These are phyloP conservation scores for Amphirosellinia nigrospora DNA, from an alignment of 495 filamentous ascomycete species.

Conservation along the genomic window DNA sequence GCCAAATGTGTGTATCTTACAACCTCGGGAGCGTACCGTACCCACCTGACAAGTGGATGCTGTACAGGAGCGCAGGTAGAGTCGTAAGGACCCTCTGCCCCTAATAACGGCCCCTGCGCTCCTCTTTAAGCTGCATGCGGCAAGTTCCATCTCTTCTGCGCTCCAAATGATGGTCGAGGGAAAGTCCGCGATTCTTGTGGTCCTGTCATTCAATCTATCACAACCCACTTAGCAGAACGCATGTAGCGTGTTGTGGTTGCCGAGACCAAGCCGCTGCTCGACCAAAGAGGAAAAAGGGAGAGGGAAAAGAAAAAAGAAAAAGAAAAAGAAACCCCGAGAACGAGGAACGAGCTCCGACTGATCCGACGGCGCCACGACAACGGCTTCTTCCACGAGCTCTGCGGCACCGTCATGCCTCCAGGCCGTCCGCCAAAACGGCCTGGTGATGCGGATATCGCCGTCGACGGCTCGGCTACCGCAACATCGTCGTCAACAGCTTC, in stretches of 20 bases:
- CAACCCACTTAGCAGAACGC: background rate
- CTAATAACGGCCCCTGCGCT: slow-evolving; percentile 8
- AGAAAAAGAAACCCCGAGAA: background rate
- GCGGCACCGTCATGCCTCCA: slow-evolving; percentile 44
- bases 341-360: slow-evolving; percentile 1
- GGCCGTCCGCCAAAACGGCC: slow-evolving; percentile 49
- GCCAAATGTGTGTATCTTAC: background rate
- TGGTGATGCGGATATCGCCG: slow-evolving; percentile 43
- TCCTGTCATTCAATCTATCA: background rate
- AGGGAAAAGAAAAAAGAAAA: background rate
- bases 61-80: background rate
- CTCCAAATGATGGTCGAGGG: background rate
- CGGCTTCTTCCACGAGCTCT: slow-evolving; percentile 25
- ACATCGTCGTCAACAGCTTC: slow-evolving; percentile 32
- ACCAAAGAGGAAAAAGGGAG: background rate
- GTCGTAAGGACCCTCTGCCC: background rate
- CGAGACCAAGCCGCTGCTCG: background rate
- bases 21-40: background rate
- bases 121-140: slow-evolving; percentile 16
- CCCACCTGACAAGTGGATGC: background rate
- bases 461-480: slow-evolving; percentile 6
- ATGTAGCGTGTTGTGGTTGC: slow-evolving; percentile 14
- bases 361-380: slow-evolving; percentile 16
- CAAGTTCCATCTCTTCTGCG: slow-evolving; percentile 15
- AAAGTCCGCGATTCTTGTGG: background rate